Evolutionary conservation across 371 early-diverging fungal genomes (phyloP).

Genomic region (Rhizopus sp.): DNA sequence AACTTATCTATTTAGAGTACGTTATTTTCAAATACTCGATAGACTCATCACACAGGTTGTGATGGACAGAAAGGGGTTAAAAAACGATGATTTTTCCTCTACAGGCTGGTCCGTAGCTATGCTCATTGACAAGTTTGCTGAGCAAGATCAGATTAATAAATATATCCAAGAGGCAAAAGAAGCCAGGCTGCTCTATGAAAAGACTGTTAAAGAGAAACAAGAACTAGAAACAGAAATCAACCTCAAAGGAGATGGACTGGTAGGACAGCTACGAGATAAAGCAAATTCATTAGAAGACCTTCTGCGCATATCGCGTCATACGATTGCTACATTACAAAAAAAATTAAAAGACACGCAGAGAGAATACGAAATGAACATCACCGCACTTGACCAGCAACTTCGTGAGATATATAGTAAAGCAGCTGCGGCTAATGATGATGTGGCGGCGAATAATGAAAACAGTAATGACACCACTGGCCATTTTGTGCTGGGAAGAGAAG

Average conservation of each 20-base stretch:
- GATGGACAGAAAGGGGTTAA: constrained; percentile 71
- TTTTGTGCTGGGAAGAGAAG: constrained; percentile 30
- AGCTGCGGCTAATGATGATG: constrained; percentile 51
- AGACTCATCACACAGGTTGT: constrained; percentile 80
- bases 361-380: constrained; percentile 68
- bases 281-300: constrained; percentile 78
- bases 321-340: constrained; percentile 73
- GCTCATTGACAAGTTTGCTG: constrained; percentile 77
- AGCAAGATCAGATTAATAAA: constrained; percentile 74
- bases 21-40: constrained; percentile 82
- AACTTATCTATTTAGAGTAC: constrained; percentile 39
- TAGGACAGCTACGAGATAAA: constrained; percentile 75
- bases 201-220: constrained; percentile 56
- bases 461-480: constrained; percentile 37
- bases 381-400: constrained; percentile 70
- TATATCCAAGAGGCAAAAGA: constrained; percentile 75
- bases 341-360: constrained; percentile 69
- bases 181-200: constrained; percentile 48
- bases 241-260: constrained; percentile 72
- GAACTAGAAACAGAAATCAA: constrained; percentile 76
- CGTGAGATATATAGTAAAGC: constrained; percentile 65
- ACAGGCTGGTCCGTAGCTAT: constrained; percentile 64
- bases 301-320: constrained; percentile 78
- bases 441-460: constrained; percentile 31
- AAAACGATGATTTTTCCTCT: constrained; percentile 56